Conservation (phyloP, 2,329 filamentous ascomycete species). For the Monilinia vaccinii-corymbosi region DNA sequence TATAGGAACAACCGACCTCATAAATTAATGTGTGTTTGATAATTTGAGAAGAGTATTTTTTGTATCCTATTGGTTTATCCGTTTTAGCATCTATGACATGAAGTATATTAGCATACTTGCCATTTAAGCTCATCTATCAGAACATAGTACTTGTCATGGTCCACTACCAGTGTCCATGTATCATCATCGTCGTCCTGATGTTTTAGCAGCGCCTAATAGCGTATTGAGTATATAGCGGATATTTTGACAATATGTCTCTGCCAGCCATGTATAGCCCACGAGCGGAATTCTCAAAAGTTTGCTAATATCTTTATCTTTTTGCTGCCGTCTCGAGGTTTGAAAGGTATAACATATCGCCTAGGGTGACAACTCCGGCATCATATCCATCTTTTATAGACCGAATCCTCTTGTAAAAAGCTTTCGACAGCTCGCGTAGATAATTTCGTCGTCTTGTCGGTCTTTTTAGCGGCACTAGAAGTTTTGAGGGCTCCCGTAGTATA, state of each 20-base stretch:
- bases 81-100: too few species aligned
- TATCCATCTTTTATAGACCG: neutral
- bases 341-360: neutral
- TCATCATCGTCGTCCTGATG: neutral
- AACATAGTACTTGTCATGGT: too few species aligned
- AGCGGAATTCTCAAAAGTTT: neutral
- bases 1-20: too few species aligned
- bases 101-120: too few species aligned
- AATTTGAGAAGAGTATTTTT: too few species aligned
- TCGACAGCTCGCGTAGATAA: neutral
- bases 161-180: too few species aligned
- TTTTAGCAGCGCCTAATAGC: neutral
- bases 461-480: neutral
- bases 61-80: too few species aligned
- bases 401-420: neutral
- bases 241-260: neutral
- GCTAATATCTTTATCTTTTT: neutral
- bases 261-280: neutral
- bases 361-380: neutral
- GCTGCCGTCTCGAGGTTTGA: neutral
- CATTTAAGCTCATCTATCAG: too few species aligned
- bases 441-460: neutral
- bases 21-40: too few species aligned
- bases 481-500: neutral
- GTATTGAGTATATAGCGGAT: neutral